These are phyloP conservation scores for Lindgomyces ingoldianus DNA, from an alignment of 495 filamentous ascomycete genomes.

Conservation along the genomic window DNA sequence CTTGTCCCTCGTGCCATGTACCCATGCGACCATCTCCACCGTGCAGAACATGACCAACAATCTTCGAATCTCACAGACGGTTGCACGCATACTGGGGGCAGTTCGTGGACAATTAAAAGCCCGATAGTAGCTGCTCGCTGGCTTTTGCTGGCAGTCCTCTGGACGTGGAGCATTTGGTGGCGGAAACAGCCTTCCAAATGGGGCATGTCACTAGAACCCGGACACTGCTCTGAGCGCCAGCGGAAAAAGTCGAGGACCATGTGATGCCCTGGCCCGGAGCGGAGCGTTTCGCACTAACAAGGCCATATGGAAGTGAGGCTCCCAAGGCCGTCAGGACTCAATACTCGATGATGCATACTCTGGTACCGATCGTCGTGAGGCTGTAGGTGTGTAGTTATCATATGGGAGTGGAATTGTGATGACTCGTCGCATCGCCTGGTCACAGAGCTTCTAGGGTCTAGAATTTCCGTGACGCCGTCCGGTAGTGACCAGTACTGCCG, in stretches of 20 bases:
- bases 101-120: neutral
- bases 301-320: conserved; percentile 19
- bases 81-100: neutral
- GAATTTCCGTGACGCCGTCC: too few species aligned
- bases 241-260: conserved; percentile 32
- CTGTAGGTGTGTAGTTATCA: conserved; percentile 11
- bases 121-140: conserved; percentile 6
- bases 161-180: conserved; percentile 6
- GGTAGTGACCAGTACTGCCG: conserved; percentile 18
- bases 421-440: neutral
- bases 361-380: conserved; percentile 17
- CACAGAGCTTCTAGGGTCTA: too few species aligned
- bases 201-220: conserved; percentile 32
- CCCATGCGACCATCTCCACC: conserved; percentile 8
- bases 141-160: neutral
- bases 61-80: conserved; percentile 3
- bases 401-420: conserved; percentile 7
- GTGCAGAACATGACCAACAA: conserved; percentile 31
- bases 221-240: neutral
- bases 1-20: conserved; percentile 12
- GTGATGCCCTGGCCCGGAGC: conserved; percentile 21
- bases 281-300: conserved; percentile 26
- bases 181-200: conserved; percentile 30
- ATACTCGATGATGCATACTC: neutral
- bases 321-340: neutral